A percentile compares a stretch with the other conserved stretches of the same genome.
These are phyloP conservation scores for Microsporum ferrugineum DNA, from an alignment of 2,329 filamentous ascomycete genomes.

Conservation along the genomic window DNA sequence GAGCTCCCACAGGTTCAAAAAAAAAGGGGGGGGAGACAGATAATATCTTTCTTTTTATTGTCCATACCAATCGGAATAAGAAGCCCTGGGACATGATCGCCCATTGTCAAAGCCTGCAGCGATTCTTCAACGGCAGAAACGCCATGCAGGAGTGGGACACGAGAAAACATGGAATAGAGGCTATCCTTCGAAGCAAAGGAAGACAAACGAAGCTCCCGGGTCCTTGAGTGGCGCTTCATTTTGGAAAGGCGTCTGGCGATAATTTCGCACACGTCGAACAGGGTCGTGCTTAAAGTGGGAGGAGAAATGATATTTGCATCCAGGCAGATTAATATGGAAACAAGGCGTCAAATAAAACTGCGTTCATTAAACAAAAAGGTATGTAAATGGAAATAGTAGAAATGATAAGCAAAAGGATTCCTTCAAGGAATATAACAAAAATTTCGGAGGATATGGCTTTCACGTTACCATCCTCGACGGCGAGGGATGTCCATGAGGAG, in stretches of 20 bases:
- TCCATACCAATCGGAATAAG: conserved; percentile 23
- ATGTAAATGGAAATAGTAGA: neutral
- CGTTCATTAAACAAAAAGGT: neutral
- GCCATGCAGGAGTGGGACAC: conserved; percentile 7
- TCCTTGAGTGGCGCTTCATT: conserved; percentile 11
- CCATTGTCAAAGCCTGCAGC: conserved; percentile 16
- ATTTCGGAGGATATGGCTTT: neutral
- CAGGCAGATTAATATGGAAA: neutral
- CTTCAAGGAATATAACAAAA: neutral
- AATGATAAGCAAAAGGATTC: neutral
- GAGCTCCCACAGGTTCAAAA: neutral
- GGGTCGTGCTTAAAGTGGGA: neutral
- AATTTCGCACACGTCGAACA: neutral
- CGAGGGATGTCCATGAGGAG: neutral
- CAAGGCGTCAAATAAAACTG: neutral
- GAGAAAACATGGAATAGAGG: conserved; percentile 12
- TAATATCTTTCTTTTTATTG: neutral
- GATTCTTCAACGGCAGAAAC: neutral
- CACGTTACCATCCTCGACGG: neutral
- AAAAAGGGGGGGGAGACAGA: too few relatives aligned
- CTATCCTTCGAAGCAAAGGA: conserved; percentile 5
- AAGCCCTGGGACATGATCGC: conserved; percentile 24
- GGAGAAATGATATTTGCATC: neutral
- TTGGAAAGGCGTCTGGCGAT: neutral
- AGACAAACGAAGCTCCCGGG: conserved; percentile 9